phyloP scores from a whole-genome alignment of 1,284 basidiomycete genomes.

The Sanghuangporus sanghuang region DNA sequence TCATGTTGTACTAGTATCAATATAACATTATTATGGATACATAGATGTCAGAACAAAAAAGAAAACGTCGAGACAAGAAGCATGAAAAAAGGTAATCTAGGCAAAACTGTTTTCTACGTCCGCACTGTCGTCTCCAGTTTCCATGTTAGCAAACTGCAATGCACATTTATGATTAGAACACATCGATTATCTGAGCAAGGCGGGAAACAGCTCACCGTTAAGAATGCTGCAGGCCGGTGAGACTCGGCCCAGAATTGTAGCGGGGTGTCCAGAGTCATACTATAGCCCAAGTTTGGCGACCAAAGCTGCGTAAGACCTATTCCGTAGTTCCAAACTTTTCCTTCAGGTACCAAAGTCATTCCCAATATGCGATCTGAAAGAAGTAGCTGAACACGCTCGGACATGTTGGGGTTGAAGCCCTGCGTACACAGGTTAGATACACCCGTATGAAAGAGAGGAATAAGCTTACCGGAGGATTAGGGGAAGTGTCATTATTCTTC shows the following conservation, averaged over 20 bases:
- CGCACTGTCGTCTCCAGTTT: conserved; percentile 82
- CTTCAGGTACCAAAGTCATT: conserved; percentile 88
- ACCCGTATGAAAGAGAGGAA: conserved; percentile 11
- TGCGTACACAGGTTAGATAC: conserved; percentile 25
- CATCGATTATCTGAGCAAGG: neutral
- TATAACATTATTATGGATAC: conserved; percentile 18
- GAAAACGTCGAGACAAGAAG: neutral
- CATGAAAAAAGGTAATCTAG: conserved; percentile 28
- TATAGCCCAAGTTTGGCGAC: conserved; percentile 81
- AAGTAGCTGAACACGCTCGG: conserved; percentile 91
- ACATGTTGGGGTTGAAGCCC: conserved; percentile 98
- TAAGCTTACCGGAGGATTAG: conserved; percentile 62
- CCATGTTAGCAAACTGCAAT: conserved; percentile 77
- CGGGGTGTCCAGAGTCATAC: conserved; percentile 87
- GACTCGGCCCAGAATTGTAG: conserved; percentile 94
- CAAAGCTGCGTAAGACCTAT: conserved; percentile 90
- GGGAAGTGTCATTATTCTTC: conserved; percentile 85
- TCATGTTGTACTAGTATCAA: conserved; percentile 13
- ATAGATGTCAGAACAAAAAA: conserved; percentile 4
- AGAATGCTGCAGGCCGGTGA: conserved; percentile 88
- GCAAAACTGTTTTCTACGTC: conserved; percentile 88
- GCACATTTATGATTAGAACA: conserved; percentile 3
- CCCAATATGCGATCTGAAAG: conserved; percentile 91
- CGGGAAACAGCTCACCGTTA: conserved; percentile 55
- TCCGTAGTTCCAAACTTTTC: conserved; percentile 91